Percentiles rank a stretch among this genome's conserved stretches.
Conservation (phyloP, 176 grass and related monocot genomes). For the Poa pratensis region DNA sequence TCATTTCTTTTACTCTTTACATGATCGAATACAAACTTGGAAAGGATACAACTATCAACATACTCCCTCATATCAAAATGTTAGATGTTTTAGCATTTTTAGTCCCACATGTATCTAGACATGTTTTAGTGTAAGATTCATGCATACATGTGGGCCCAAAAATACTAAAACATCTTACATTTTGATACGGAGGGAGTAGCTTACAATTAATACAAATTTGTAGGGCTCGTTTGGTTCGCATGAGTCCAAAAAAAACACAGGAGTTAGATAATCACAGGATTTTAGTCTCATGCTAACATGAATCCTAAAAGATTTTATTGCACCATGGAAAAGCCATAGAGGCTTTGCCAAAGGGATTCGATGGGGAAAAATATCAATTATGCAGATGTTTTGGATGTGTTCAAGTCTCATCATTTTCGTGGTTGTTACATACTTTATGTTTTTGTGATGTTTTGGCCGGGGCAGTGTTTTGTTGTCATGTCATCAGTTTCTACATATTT, state of each 20-base stretch:
- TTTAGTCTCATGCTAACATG: neutral
- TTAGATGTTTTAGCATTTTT: too few relatives aligned
- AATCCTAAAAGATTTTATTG: neutral
- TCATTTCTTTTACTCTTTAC: neutral
- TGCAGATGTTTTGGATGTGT: neutral
- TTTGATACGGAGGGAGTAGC: too few relatives aligned
- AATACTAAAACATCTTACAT: too few relatives aligned
- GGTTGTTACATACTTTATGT: neutral
- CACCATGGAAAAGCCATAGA: neutral
- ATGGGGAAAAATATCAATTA: neutral
- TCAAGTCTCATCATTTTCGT: neutral
- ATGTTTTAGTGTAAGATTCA: too few relatives aligned
- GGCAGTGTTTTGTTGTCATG: too few relatives aligned
- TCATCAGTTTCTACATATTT: too few relatives aligned
- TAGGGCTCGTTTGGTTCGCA: neutral
- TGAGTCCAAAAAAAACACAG: neutral
- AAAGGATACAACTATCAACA: neutral
- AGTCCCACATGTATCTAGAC: too few relatives aligned
- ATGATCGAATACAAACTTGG: neutral
- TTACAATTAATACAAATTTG: neutral
- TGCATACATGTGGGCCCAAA: too few relatives aligned
- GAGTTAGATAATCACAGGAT: too few relatives aligned
- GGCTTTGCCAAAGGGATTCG: neutral
- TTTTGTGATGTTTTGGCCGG: neutral
- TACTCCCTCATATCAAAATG: too few relatives aligned